Evolutionary conservation across 2,329 filamentous ascomycete species (phyloP), one percentile per base, ranked within the genome.

Genomic region (Capronia americana): DNA sequence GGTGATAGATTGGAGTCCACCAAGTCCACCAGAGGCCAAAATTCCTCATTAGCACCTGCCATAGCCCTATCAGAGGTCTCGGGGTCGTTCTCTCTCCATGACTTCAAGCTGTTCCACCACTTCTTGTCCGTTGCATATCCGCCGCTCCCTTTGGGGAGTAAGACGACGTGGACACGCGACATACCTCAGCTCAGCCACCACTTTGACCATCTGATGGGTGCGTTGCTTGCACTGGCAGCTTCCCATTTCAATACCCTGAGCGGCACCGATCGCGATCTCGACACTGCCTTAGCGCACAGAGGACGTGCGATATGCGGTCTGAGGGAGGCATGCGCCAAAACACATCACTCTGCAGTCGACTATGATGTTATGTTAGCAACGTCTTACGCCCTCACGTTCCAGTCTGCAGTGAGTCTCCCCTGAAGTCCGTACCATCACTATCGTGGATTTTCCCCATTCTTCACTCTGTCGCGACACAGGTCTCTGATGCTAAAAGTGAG

Each of bases 131-230:
- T 77, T 6, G 82, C 82, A 1, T 86, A 86, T 72, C 88, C 88
- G 1, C 84, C 87, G 73, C 82, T 90, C 26, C 88, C 88, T 0
- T 76, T 90, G 17, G 87, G 87, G 28, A 87, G 88, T 66, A 86
- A 90, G 69, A 80, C 82, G 4, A 80, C 89, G 14, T 91, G 89
- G 89, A 86, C 85, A 4, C 86, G 87, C 23, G 83, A 88, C 63
- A 84, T 91, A 10, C 88, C 89, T 0, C 86, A 86, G 67, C 83
- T 90, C 62, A 88, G 88, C 1, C 86, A 90, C 41, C 50, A 88
- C 84, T 83, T 89, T 68, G 86, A 89, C 61, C 89, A 86, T 65
- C 81, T 90, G 11, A 90, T 91, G 85, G 88, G 91, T 74, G 87
- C 88, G 3, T 87, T 91, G 57, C 82, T 90, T 0, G 88, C 87